These are phyloP conservation scores for Trametes gibbosa DNA, from an alignment of 768 basidiomycete genomes.

Conservation along the genomic window DNA sequence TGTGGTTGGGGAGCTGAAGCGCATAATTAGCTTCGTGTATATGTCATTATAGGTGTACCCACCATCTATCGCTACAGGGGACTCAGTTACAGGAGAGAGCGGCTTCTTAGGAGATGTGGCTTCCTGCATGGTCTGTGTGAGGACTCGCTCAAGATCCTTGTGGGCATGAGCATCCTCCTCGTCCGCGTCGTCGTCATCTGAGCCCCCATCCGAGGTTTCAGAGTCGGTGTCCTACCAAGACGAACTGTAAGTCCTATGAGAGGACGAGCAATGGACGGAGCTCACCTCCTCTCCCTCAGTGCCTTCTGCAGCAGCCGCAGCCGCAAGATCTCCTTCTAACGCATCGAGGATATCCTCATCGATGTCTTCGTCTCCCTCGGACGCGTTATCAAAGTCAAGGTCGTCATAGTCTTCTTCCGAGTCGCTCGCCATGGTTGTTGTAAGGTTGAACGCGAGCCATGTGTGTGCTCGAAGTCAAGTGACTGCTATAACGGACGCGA, in stretches of 20 bases:
- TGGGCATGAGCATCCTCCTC: constrained; percentile 44
- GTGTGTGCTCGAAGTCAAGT: constrained; percentile 17
- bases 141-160: constrained; percentile 49
- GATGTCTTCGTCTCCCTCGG: constrained; percentile 49
- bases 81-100: constrained; percentile 11
- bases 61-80: constrained; percentile 12
- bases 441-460: constrained; percentile 9
- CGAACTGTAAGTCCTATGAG: constrained; percentile 4
- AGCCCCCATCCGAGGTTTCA: constrained; percentile 58
- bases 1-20: constrained; percentile 23
- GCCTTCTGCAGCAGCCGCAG: constrained; percentile 44
- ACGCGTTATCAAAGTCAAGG: constrained; percentile 52
- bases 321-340: constrained; percentile 43
- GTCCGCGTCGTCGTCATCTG: constrained; percentile 36
- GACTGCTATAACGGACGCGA: neutral
- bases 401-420: constrained; percentile 67
- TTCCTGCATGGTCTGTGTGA: constrained; percentile 31
- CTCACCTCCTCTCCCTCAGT: constrained; percentile 73
- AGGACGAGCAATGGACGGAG: neutral
- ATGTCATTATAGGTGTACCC: neutral
- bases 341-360: constrained; percentile 64
- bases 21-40: neutral
- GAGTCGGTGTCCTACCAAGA: constrained; percentile 50
- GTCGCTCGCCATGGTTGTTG: constrained; percentile 50
- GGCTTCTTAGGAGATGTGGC: constrained; percentile 29